phyloP scores from a whole-genome alignment of 2,329 filamentous ascomycete species.

The Nigrospora sphaerica region DNA sequence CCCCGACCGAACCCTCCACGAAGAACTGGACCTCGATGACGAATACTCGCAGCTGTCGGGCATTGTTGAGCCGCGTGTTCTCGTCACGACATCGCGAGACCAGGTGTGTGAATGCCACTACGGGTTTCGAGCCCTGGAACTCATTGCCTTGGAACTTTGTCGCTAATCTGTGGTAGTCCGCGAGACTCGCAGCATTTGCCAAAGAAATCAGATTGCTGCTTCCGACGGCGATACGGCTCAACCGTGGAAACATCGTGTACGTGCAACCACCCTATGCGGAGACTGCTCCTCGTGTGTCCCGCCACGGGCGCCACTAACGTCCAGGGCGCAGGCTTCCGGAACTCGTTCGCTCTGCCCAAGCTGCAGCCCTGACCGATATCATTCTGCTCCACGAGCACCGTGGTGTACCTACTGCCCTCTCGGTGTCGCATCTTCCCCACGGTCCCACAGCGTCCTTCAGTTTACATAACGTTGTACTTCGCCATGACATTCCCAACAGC shows the following conservation, averaged over 20 bases:
- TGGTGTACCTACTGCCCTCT: constrained; percentile 83
- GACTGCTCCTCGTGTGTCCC: too few species aligned
- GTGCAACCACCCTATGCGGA: constrained; percentile 52
- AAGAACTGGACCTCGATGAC: constrained; percentile 72
- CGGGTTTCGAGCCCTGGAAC: too few species aligned
- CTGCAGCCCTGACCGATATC: constrained; percentile 75
- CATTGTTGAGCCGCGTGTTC: constrained; percentile 77
- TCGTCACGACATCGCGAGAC: constrained; percentile 71
- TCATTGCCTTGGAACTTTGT: too few species aligned
- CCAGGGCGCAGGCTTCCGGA: neutral
- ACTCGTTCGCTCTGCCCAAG: constrained; percentile 71
- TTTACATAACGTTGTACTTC: constrained; percentile 84
- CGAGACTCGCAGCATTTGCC: constrained; percentile 74
- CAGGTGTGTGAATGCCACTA: too few species aligned
- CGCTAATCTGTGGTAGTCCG: too few species aligned
- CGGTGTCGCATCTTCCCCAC: constrained; percentile 70
- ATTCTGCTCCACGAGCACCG: constrained; percentile 87
- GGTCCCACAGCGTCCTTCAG: constrained; percentile 80
- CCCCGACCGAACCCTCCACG: constrained; percentile 57
- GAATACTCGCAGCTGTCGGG: constrained; percentile 91
- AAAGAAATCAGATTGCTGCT: constrained; percentile 81
- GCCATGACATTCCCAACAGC: constrained; percentile 86
- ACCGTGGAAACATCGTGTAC: constrained; percentile 77
- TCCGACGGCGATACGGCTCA: constrained; percentile 80
- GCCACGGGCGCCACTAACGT: too few species aligned